phyloP scores from a whole-genome alignment of 1,284 basidiomycete species.

The Cystobasidium sp. region DNA sequence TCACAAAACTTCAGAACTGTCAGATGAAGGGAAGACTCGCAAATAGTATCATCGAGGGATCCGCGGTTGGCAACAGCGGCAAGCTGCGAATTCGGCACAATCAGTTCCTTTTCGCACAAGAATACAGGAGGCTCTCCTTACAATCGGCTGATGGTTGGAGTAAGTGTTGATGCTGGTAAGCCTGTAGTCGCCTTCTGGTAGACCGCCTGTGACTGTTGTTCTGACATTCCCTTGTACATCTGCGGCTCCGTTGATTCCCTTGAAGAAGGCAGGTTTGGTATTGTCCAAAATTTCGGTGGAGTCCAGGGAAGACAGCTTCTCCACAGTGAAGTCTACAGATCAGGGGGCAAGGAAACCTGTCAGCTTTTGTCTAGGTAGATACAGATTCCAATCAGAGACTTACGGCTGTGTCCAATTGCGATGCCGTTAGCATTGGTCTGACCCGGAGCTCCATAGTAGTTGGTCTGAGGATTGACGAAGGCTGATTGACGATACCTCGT shows the following conservation, averaged over 20 bases:
- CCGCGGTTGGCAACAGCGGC: slow-evolving; percentile 50
- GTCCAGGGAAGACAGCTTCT: not conserved
- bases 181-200: slow-evolving; percentile 68
- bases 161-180: slow-evolving; percentile 61
- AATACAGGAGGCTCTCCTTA: slow-evolving; percentile 25
- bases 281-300: slow-evolving; percentile 58
- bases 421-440: slow-evolving; percentile 63
- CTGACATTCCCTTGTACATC: slow-evolving; percentile 61
- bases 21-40: not conserved
- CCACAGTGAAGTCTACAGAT: not conserved
- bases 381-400: not conserved
- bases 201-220: slow-evolving; percentile 63
- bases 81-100: slow-evolving; percentile 26
- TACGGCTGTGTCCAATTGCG: slow-evolving; percentile 45
- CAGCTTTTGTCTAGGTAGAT: not conserved
- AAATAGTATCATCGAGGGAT: slow-evolving; percentile 48
- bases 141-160: slow-evolving; percentile 69
- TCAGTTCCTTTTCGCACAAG: not conserved
- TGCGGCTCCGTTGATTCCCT: slow-evolving; percentile 58
- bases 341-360: not conserved
- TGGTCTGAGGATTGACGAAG: slow-evolving; percentile 60
- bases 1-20: too few relatives aligned
- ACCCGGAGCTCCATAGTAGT: slow-evolving; percentile 72
- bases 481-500: not conserved
- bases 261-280: slow-evolving; percentile 69